Evolutionary conservation across 495 filamentous ascomycete genomes (phyloP).

Genomic region (Copromyces sp.): DNA sequence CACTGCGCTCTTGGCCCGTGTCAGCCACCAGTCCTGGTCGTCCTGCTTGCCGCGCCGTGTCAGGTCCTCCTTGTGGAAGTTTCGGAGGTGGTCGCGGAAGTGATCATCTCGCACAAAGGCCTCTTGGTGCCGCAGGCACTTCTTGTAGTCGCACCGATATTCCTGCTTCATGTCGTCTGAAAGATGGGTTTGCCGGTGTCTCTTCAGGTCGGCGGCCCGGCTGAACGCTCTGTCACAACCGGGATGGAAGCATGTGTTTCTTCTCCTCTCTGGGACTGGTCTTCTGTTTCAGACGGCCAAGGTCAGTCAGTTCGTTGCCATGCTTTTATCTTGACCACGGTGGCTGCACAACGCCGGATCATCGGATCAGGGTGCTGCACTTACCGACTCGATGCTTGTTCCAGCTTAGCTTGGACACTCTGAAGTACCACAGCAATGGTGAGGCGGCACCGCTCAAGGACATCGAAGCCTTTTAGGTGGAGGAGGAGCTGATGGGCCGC

Average conservation of each 20-base stretch:
- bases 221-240: conserved; percentile 28
- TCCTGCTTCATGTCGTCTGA: conserved; percentile 22
- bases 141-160: conserved; percentile 33
- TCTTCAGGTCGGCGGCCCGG: conserved; percentile 38
- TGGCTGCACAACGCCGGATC: background rate
- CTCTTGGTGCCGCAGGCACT: conserved; percentile 23
- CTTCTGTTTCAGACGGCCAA: background rate
- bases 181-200: conserved; percentile 33
- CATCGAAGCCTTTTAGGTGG: conserved; percentile 5
- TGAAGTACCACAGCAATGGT: conserved; percentile 4
- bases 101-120: conserved; percentile 37
- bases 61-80: conserved; percentile 42
- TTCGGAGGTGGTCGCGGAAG: conserved; percentile 39
- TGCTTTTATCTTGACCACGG: background rate
- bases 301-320: background rate
- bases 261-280: background rate
- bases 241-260: conserved; percentile 18
- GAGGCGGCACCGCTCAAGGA: conserved; percentile 2
- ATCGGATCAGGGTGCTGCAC: background rate
- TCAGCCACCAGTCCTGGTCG: conserved; percentile 15
- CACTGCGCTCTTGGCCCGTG: conserved; percentile 12
- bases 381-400: background rate
- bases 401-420: background rate
- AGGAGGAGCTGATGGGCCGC: conserved; percentile 15
- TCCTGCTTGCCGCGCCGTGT: conserved; percentile 17